Evolutionary conservation across 2,329 filamentous ascomycete species (phyloP), one percentile per base, ranked within the genome.

Genomic region (Ascochyta clinopodiicola): DNA sequence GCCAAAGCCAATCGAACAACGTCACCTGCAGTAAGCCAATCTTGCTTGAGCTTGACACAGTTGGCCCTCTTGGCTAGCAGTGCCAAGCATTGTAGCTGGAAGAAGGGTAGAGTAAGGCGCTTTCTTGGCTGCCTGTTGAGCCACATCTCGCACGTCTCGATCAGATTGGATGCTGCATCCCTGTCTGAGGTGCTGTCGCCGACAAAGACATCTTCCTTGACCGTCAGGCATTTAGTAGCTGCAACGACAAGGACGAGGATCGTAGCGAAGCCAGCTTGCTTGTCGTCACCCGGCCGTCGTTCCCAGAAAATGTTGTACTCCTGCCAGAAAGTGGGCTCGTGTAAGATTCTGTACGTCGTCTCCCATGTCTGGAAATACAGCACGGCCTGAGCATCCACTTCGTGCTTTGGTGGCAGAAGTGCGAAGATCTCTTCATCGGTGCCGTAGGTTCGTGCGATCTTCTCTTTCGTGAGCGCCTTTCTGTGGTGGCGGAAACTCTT

Each of bases 321-420:
- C 19, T 71, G 60, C 75, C 77, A 78, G 56, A 86, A 87, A 0
- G 77, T 80, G 0, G 83, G 82, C 4, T 74, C 66, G 50, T 86
- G 84, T 0, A 86, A 65, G 39, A 86, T 80, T 3, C 82, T 79
- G 46, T 84, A 79, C 0, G 77, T 75, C 1, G 76, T 78, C 55
- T 84, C 84, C 53, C 82, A 84, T 0, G 72, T 80, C 2, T 68
- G 67, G 38, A 85, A 78, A 66, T 86, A 87, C 0, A 80, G 59
- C 1, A 64, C 53, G 6, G 77, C 74, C 66, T 81, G 76, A 12
- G 61, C 34, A 51, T 85, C 81, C 1, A 79, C 69, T 17, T 73
- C 63, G 15, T 48, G 57, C 45, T 72, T 75, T 1, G 69, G 43
- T 1, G 78, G 78, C 1, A 81, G 59, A 5, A 76, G 48, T 0